phyloP scores from a whole-genome alignment of 148 eudicot genomes.

The Silene conica region DNA sequence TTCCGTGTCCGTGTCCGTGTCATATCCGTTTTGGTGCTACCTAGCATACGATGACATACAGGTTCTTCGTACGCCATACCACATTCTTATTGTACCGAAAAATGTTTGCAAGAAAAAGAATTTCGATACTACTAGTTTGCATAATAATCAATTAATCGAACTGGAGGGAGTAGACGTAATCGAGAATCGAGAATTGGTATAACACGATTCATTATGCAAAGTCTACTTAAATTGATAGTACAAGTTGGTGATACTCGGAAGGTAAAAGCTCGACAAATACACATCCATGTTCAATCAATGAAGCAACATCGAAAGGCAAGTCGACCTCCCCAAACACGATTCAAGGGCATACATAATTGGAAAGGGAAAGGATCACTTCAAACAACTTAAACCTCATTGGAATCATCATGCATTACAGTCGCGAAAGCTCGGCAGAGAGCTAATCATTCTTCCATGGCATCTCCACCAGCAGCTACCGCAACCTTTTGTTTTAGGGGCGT shows the following conservation, averaged over 20 bases:
- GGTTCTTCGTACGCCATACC: no score
- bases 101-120: no score
- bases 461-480: constrained; percentile 46
- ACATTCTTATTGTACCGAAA: no score
- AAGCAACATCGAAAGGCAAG: background rate
- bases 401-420: background rate
- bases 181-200: no score
- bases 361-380: background rate
- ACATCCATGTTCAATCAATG: background rate
- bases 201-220: no score
- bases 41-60: no score
- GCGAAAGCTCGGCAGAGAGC: no score
- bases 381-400: background rate
- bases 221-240: background rate
- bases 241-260: background rate
- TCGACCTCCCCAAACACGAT: background rate
- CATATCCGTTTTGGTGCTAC: no score
- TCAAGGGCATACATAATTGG: background rate
- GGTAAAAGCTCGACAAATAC: background rate
- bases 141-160: no score
- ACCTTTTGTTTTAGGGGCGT: constrained; percentile 45
- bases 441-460: background rate
- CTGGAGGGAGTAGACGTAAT: no score
- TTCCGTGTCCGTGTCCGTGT: no score
- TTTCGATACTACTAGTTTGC: no score